Conservation (phyloP, 805 yeast genomes). For the Yarrowia keelungensis region DNA sequence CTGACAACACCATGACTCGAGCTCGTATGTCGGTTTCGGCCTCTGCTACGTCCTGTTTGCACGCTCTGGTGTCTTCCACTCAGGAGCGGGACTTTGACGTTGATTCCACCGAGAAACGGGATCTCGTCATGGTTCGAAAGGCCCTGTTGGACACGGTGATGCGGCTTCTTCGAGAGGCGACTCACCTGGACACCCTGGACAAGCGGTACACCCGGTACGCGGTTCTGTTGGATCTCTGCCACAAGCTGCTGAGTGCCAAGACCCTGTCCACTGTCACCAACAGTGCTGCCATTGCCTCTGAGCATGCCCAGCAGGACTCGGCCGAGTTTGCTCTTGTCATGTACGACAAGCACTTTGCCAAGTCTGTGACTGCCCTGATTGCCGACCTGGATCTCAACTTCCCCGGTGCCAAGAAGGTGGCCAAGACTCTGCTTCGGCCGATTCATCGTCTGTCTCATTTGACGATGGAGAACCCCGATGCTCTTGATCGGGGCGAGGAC, state of each 20-base stretch:
- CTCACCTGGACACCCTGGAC: conserved; percentile 52
- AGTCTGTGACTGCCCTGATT: conserved; percentile 63
- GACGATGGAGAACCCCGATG: conserved; percentile 53
- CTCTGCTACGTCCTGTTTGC: conserved; percentile 65
- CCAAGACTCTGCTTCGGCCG: conserved; percentile 66
- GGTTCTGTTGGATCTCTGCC: conserved; percentile 59
- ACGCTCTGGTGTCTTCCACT: conserved; percentile 67
- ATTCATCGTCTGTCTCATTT: conserved; percentile 55
- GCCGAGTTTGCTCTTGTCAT: conserved; percentile 69
- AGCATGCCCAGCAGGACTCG: conserved; percentile 54
- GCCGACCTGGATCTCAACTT: conserved; percentile 75
- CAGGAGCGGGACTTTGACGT: conserved; percentile 53
- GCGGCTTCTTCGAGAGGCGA: conserved; percentile 56
- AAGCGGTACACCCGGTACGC: conserved; percentile 61
- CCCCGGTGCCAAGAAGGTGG: conserved; percentile 66
- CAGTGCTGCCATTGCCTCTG: conserved; percentile 32
- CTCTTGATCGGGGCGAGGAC: conserved; percentile 51
- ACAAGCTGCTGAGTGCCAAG: conserved; percentile 47
- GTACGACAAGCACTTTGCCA: conserved; percentile 64
- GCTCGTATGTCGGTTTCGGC: conserved; percentile 64
- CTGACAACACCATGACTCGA: conserved; percentile 42
- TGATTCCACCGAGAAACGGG: conserved; percentile 49
- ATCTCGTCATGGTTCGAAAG: conserved; percentile 72
- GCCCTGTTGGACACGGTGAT: conserved; percentile 73
- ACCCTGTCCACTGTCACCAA: conserved; percentile 42